Evolutionary conservation across 768 basidiomycete species (phyloP).

Genomic region (Naganishia vaughanmartiniae): DNA sequence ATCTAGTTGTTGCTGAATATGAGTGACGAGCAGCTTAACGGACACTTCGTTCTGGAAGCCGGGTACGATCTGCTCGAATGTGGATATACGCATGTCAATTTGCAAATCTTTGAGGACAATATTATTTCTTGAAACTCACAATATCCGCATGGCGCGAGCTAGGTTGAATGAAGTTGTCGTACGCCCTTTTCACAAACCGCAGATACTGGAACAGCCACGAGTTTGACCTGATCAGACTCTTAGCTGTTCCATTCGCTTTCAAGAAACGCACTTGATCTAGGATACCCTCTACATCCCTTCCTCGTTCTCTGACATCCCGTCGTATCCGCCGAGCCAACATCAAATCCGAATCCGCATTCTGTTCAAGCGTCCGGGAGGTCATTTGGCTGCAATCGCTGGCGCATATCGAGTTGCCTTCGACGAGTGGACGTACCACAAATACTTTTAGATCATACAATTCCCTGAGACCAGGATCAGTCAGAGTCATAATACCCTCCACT

Average conservation of each 20-base stretch:
- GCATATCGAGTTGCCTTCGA: neutral
- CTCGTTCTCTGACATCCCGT: slow-evolving; percentile 83
- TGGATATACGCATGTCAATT: neutral
- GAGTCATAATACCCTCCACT: slow-evolving; percentile 89
- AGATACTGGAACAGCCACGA: slow-evolving; percentile 59
- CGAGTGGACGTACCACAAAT: slow-evolving; percentile 40
- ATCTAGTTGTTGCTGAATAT: slow-evolving; percentile 77
- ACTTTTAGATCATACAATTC: slow-evolving; percentile 87
- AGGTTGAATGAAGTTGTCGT: slow-evolving; percentile 88
- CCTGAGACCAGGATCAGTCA: slow-evolving; percentile 75
- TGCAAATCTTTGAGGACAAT: neutral
- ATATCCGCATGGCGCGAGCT: slow-evolving; percentile 86
- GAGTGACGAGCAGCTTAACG: slow-evolving; percentile 87
- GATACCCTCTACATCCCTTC: slow-evolving; percentile 77
- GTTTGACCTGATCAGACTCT: neutral
- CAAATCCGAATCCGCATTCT: slow-evolving; percentile 73
- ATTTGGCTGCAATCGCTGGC: neutral
- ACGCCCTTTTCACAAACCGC: slow-evolving; percentile 90
- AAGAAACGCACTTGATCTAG: slow-evolving; percentile 59
- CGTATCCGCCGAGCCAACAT: slow-evolving; percentile 93
- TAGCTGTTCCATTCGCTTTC: neutral
- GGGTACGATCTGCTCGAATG: slow-evolving; percentile 76
- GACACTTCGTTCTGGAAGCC: slow-evolving; percentile 85
- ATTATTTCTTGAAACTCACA: slow-evolving; percentile 53
- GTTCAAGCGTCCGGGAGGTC: neutral